Evolutionary conservation across 495 filamentous ascomycete species (phyloP), one percentile per base, ranked within the genome.

Genomic region (Ascodesmis nigricans): DNA sequence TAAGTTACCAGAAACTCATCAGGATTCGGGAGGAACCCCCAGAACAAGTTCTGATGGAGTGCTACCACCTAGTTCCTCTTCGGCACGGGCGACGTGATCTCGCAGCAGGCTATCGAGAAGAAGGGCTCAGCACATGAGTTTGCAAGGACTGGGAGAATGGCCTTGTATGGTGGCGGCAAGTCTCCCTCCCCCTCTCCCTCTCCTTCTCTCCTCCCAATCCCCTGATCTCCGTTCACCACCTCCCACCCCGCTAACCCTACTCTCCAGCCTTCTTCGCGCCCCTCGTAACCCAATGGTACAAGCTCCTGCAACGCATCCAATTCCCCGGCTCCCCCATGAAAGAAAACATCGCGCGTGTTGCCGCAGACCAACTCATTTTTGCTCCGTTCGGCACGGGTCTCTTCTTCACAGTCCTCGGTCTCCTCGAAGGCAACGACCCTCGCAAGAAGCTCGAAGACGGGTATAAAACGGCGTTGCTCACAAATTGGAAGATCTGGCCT

Each of bases 401-500:
- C 33, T 95, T 97, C 61, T 58, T 97, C 30, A 66, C 65, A 36
- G 75, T 64, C 44, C 84, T 95, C 78, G 77, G 82, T 3, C 61
- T 80, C 23, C 64, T 97, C 57, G 87, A 97, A 55, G 87, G 87
- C 19, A 52, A 52, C 4, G 63, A 66, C 36, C 35, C 34, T 13
- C 48, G 57, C 40, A 69, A 79, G 46, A 91, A 83, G 63, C 58
- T 81, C 33, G 53, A 63, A 23, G 65, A 58, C 40, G 73, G 61
- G 35, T 97, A 81, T 50, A 43, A 50, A 32, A 58, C 63, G 3
- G 75, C 73, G 29, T 62, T 95, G 53, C 65, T 62, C 49, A 76
- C 73, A 48, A 97, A 97, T 54, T 82, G 77, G 63, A 69, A 79
- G 55, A 62, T 97, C 31, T 97, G 90, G 87, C 90, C 87, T 5